These are phyloP conservation scores for Schizonepeta tenuifolia DNA, from an alignment of 257 asterid genomes.

Conservation along the genomic window DNA sequence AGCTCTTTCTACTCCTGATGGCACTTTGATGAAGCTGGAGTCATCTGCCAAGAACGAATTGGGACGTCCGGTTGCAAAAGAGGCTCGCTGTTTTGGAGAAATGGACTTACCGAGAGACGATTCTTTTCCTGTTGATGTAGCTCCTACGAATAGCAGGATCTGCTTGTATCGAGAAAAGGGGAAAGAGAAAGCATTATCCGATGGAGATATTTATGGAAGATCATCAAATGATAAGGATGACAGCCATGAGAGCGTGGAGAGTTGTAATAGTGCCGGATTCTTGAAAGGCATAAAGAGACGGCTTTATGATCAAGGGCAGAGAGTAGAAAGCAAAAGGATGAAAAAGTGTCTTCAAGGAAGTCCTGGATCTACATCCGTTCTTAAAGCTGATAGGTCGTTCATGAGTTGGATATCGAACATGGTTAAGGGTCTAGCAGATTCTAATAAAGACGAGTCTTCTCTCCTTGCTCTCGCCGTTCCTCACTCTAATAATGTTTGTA, in stretches of 20 bases:
- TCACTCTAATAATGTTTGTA: constrained; percentile 31
- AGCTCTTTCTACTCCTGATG: neutral
- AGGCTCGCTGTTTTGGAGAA: constrained; percentile 25
- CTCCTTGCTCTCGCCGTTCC: constrained; percentile 30
- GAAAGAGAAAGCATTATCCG: constrained; percentile 54
- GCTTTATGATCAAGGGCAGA: constrained; percentile 32
- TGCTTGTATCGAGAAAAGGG: constrained; percentile 48
- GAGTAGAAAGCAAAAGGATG: constrained; percentile 53
- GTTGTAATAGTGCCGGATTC: constrained; percentile 64
- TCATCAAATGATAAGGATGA: constrained; percentile 27
- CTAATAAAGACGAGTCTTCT: constrained; percentile 33
- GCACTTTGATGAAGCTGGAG: constrained; percentile 37
- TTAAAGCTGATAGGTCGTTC: constrained; percentile 56
- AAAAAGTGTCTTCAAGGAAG: constrained; percentile 40
- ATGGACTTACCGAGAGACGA: constrained; percentile 30
- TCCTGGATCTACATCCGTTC: constrained; percentile 33
- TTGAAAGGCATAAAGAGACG: constrained; percentile 44
- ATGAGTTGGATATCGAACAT: constrained; percentile 77
- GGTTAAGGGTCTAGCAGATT: constrained; percentile 61
- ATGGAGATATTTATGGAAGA: constrained; percentile 33
- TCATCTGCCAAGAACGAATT: constrained; percentile 54
- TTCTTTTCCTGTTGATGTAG: constrained; percentile 36
- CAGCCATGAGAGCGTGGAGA: constrained; percentile 50
- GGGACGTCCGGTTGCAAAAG: constrained; percentile 19
- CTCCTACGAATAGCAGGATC: constrained; percentile 42